phyloP scores from a whole-genome alignment of 1,284 basidiomycete genomes.

The Sporisorium iseilematis-ciliati region DNA sequence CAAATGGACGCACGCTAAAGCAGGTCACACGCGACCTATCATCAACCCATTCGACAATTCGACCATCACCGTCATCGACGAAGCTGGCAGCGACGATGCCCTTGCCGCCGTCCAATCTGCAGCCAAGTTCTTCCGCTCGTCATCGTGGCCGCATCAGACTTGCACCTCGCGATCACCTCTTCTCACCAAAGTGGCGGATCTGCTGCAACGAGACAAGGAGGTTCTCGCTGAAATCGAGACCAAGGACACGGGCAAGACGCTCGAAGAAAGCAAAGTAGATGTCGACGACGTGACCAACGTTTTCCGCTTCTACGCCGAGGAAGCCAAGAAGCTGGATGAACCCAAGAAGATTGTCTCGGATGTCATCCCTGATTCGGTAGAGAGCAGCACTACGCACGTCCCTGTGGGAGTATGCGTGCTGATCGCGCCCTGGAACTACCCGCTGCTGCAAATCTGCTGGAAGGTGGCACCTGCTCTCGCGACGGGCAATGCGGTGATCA shows the following conservation, averaged over 20 bases:
- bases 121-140: slow-evolving; percentile 56
- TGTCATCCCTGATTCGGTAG: slow-evolving; percentile 60
- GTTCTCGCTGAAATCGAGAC: slow-evolving; percentile 64
- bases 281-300: slow-evolving; percentile 69
- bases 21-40: slow-evolving; percentile 58
- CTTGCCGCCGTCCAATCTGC: slow-evolving; percentile 59
- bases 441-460: slow-evolving; percentile 69
- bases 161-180: slow-evolving; percentile 52
- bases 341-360: slow-evolving; percentile 59
- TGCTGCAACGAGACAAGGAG: slow-evolving; percentile 63
- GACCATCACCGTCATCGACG: slow-evolving; percentile 61
- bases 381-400: slow-evolving; percentile 59
- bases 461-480: slow-evolving; percentile 68
- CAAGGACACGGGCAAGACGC: slow-evolving; percentile 68
- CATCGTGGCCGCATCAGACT: slow-evolving; percentile 56
- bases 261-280: slow-evolving; percentile 64
- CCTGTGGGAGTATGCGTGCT: slow-evolving; percentile 69
- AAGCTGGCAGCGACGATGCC: slow-evolving; percentile 62
- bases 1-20: slow-evolving; percentile 60
- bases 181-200: slow-evolving; percentile 58
- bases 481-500: slow-evolving; percentile 66
- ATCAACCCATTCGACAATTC: slow-evolving; percentile 65
- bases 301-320: slow-evolving; percentile 68
- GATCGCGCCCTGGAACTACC: slow-evolving; percentile 69
- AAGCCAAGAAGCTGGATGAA: slow-evolving; percentile 62